Evolutionary conservation across 257 asterid genomes (phyloP), one percentile per base, ranked within the genome.

Genomic region (Solanum bulbocastanum): DNA sequence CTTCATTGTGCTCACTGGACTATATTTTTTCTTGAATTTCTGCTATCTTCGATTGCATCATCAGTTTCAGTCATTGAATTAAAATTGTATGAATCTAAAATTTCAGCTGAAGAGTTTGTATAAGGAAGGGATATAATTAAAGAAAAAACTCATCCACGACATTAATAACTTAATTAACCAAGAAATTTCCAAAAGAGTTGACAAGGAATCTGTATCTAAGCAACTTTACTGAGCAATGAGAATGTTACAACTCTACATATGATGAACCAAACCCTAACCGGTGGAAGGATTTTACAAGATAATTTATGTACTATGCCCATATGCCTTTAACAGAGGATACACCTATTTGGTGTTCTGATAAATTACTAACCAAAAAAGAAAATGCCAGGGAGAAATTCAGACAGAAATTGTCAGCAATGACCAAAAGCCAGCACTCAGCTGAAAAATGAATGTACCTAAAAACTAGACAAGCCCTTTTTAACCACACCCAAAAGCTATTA

Each of bases 341-440:
- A 87, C 91, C 90, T 65, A 84, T 20, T 36, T 86, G 83, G 89
- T 66, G 91, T 91, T 88, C 65, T 35, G 40, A 27, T 25, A 68
- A 39, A 27, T 40, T 40, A 30, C 75, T 35, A 72, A 33, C 30
- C 30, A 25, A 60, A 13, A 32, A 3, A n/a, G 13, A 46, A 30
- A 46, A 86, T 86, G 16, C 8, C 87, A 88, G 88, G 75, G 74
- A 87, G 75, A 49, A 72, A 83, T 88, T 87, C 92, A 90, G 87
- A 75, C 35, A 88, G 90, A 87, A 83, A 86, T 74, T 73, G 65
- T 84, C 83, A 40, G 81, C 1, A 44, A 87, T 78, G 40, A 83
- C 86, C 92, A 23, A 65, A 15, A 78, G 66, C 56, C 9, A 90
- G 79, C 86, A 86, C 79, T 68, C 23, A 23, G 69, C 87, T 36